Base-by-base conservation (phyloP, 2,329 filamentous ascomycete genomes). In the Macrophomina pseudophaseolina region DNA sequence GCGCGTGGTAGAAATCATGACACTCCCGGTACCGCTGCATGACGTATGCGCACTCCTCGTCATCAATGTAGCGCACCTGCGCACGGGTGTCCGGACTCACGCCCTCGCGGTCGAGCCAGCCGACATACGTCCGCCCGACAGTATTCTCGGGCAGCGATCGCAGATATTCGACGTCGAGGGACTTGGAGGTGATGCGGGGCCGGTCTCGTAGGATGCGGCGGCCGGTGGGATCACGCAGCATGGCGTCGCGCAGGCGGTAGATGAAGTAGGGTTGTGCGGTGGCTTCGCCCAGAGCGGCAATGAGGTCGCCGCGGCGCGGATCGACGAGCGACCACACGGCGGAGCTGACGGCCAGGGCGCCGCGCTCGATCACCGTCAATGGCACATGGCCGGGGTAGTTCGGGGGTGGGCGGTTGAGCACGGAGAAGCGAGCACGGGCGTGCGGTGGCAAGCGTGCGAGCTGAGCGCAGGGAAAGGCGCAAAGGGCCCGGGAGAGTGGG, bases 11-110 rank as follows among this genome's bases (percentile, higher is more conserved):
- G 80, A 99, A 97, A 78, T 99, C 95, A 79, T 99, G 95, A 71
- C 91, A 97, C 80, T 99, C 95, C 69, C 95, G 89, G 80, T 99
- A 99, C 64, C 95, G 88, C 83, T 98, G 95, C 91, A 99, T 96
- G 18, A 98, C 95, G 81, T 98, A 99, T 42, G 95, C 95, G 77
- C 94, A 97, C 80, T 99, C 95, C 72, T 91, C 90, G 75, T 98
- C 90, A 78, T 98, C 94, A 69, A 99, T 93, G 81, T 97, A 98
- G 63, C 91, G 88, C 48, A 99, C 95, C 1, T 80, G 78, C 48
- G 90, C 84, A 53, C 95, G 88, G 6, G 94, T 97, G 78, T 99
- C 95, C 0, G 95, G 95, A 8, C 91, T 91, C 14, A 99, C 94
- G 68, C 92, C 92, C 79, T 99, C 95, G 53, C 91, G 87, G 79